Base-by-base conservation (phyloP, 345 rosid genomes). In the Eutrema yunnanense region DNA sequence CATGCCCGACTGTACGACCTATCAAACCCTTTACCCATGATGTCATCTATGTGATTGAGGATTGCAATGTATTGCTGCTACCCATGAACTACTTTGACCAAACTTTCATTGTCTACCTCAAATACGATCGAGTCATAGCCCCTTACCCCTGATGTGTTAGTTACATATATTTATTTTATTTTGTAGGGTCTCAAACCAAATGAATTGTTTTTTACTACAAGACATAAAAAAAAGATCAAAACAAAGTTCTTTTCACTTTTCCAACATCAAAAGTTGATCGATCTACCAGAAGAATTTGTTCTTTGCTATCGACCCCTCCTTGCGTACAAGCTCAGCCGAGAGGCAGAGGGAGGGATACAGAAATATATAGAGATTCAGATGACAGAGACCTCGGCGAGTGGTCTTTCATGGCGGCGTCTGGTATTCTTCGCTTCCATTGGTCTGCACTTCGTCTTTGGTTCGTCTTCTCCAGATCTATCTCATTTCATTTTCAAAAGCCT, bases 361-460 rank as follows among this genome's bases (percentile, higher is more conserved):
- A 54, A 12, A 61, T 6, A 52, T 59, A 72, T 62, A n/a, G 42
- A 75, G 73, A 22, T 22, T 22, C 26, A 65, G 59, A 78, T 83
- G 92, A 73, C 65, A 67, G 79, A 65, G 62, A 75, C 65, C 67
- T 65, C 55, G 11, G 65, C 62, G 49, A 62, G 56, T 66, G 53
- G 82, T 81, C 66, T 64, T 13, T 82, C 85, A 58, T 80, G 69
- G 57, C 74, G 69, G 46, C 58, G 40, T 58, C 33, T 71, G 11
- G 29, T 85, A 4, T 62, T 88, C 32, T 69, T 81, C 73, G 79
- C 81, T 65, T 81, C 81, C 19, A 46, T 88, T 78, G 72, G 22
- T 77, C 79, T 83, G 3, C 92, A 81, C 57, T 80, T 81, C 58
- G 14, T 86, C 67, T 50, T 85, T 82, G 96, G 96, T 88, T 76